phyloP scores from a whole-genome alignment of 805 yeast genomes.

The Lachancea cidri region DNA sequence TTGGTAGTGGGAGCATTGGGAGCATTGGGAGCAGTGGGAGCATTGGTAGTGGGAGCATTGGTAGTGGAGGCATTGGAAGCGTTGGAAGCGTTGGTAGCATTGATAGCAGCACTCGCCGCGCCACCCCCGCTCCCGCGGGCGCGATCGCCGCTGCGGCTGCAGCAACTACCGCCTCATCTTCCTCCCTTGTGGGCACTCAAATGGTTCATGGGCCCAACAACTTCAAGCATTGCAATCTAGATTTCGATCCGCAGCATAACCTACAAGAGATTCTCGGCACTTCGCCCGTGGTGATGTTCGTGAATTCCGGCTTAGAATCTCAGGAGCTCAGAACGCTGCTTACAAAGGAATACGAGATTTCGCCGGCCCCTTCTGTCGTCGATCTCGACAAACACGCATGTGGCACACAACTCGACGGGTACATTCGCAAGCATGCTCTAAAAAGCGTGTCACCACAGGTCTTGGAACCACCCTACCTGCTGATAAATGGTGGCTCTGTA shows the following conservation, averaged over 20 bases:
- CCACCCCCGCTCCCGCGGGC: neutral
- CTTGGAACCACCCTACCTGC: slow-evolving; percentile 21
- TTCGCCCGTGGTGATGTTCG: slow-evolving; percentile 60
- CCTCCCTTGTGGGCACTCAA: slow-evolving; percentile 1
- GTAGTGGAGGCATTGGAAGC: no score
- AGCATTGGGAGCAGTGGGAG: no score
- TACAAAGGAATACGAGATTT: slow-evolving; percentile 54
- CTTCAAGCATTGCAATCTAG: slow-evolving; percentile 3
- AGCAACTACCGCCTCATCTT: neutral
- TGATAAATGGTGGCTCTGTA: slow-evolving; percentile 24
- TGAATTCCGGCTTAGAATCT: slow-evolving; percentile 61
- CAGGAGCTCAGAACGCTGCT: slow-evolving; percentile 60
- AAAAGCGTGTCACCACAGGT: neutral
- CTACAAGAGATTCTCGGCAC: slow-evolving; percentile 49
- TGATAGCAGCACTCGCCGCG: neutral
- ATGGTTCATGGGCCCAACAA: slow-evolving; percentile 8
- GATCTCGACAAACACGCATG: slow-evolving; percentile 73
- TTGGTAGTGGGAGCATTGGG: no score
- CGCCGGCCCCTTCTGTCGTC: slow-evolving; percentile 67
- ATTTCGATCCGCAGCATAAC: slow-evolving; percentile 15
- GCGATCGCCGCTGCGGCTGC: neutral
- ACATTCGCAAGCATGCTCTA: slow-evolving; percentile 33
- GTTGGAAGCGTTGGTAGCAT: no score
- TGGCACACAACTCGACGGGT: slow-evolving; percentile 66
- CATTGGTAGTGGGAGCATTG: no score